Evolutionary conservation across 2,329 filamentous ascomycete genomes (phyloP).

Genomic region (Aspergillus vadensis): DNA sequence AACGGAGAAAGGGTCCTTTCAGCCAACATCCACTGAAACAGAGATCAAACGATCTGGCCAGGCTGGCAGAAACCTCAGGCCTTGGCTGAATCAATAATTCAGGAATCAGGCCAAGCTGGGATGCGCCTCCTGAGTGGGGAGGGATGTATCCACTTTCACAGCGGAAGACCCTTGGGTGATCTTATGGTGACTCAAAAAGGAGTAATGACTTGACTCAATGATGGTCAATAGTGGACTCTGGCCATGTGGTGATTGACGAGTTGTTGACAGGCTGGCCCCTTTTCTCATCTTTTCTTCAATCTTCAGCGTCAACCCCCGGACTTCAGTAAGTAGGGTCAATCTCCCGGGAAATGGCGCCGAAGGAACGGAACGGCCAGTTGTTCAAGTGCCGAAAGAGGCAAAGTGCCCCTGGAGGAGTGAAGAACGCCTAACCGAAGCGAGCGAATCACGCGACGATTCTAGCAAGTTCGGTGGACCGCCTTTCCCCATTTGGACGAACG

Average conservation of each 20-base stretch:
- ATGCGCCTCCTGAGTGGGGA: constrained; percentile 7
- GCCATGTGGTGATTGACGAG: neutral
- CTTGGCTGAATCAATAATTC: neutral
- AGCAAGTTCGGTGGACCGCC: constrained; percentile 34
- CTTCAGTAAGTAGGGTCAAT: too few species aligned
- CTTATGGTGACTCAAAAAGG: neutral
- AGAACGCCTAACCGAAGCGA: constrained; percentile 12
- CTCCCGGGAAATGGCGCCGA: neutral
- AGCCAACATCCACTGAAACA: neutral
- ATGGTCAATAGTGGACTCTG: neutral
- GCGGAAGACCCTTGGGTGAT: neutral
- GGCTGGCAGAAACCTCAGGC: constrained; percentile 1
- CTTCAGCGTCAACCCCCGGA: too few species aligned
- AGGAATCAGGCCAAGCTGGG: neutral
- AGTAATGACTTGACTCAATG: neutral
- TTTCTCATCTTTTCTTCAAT: too few species aligned
- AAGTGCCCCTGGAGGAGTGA: neutral
- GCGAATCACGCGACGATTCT: constrained; percentile 24
- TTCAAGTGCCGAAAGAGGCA: neutral
- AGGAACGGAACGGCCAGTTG: constrained; percentile 4
- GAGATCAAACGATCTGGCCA: constrained; percentile 1
- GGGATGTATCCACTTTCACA: neutral
- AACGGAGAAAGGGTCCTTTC: neutral
- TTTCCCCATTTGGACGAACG: constrained; percentile 5
- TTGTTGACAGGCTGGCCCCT: too few species aligned